Evolutionary conservation across 2,329 filamentous ascomycete genomes (phyloP).

Genomic region (Scedosporium dehoogii): DNA sequence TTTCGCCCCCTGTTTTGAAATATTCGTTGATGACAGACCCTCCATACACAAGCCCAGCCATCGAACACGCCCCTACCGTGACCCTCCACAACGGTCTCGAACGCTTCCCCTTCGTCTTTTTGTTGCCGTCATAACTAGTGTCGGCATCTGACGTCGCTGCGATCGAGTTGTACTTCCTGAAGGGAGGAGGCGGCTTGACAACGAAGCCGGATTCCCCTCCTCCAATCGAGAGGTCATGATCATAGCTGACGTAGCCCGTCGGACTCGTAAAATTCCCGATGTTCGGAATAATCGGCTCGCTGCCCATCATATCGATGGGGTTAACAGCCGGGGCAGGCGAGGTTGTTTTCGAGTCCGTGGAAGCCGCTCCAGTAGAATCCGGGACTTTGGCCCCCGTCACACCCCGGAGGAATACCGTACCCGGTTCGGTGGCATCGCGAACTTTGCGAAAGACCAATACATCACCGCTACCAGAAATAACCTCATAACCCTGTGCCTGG

Average conservation of each 20-base stretch:
- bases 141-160: slow-evolving; percentile 36
- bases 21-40: slow-evolving; percentile 50
- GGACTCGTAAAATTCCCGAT: slow-evolving; percentile 53
- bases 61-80: slow-evolving; percentile 41
- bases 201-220: slow-evolving; percentile 17
- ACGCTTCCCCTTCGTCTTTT: slow-evolving; percentile 20
- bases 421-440: slow-evolving; percentile 14
- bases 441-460: slow-evolving; percentile 59
- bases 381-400: not conserved
- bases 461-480: slow-evolving; percentile 52
- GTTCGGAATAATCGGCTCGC: slow-evolving; percentile 25
- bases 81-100: slow-evolving; percentile 36
- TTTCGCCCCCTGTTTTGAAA: slow-evolving; percentile 36
- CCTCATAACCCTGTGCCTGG: slow-evolving; percentile 54
- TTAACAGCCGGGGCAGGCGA: slow-evolving; percentile 29
- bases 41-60: slow-evolving; percentile 46
- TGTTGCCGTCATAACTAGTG: slow-evolving; percentile 33
- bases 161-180: slow-evolving; percentile 23
- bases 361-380: slow-evolving; percentile 7
- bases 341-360: not conserved
- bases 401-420: slow-evolving; percentile 1
- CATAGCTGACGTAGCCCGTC: slow-evolving; percentile 56
- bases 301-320: slow-evolving; percentile 48
- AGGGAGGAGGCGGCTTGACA: slow-evolving; percentile 23
- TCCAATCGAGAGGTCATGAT: slow-evolving; percentile 22